Evolutionary conservation across 495 filamentous ascomycete species (phyloP).

Genomic region (Trichoderma orchidacearum): DNA sequence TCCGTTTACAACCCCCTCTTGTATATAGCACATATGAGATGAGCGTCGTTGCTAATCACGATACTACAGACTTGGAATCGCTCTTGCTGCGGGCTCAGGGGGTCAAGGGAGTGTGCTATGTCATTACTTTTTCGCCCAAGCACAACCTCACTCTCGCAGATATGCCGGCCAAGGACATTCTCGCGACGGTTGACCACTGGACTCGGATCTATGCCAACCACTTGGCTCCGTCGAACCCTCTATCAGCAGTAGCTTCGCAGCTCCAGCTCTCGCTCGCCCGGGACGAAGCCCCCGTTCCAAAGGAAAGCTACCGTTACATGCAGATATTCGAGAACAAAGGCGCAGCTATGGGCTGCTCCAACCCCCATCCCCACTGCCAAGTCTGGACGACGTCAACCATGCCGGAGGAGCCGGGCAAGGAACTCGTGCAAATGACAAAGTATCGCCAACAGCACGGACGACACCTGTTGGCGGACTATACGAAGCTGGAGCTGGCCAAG

Average conservation of each 20-base stretch:
- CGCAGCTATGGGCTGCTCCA: conserved; percentile 95
- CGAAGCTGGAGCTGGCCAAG: conserved; percentile 65
- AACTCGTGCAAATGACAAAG: conserved; percentile 61
- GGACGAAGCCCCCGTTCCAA: conserved; percentile 23
- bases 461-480: conserved; percentile 78
- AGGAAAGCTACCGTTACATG: conserved; percentile 86
- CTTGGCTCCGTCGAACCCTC: conserved; percentile 56
- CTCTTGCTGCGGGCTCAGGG: conserved; percentile 71
- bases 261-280: not conserved
- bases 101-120: conserved; percentile 94
- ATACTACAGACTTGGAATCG: conserved; percentile 46
- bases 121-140: conserved; percentile 79
- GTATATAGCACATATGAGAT: no score
- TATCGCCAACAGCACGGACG: conserved; percentile 62
- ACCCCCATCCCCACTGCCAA: conserved; percentile 94
- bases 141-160: conserved; percentile 92
- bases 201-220: conserved; percentile 76
- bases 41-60: not conserved
- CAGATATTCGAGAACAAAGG: conserved; percentile 99
- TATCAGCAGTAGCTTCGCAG: conserved; percentile 32
- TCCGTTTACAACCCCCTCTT: conserved; percentile 1
- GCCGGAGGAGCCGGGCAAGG: conserved; percentile 74
- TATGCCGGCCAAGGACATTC: conserved; percentile 51
- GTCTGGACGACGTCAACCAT: conserved; percentile 85
- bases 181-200: conserved; percentile 74